Evolutionary conservation across 306 rosid species (phyloP), one percentile per base, ranked within the genome.

Genomic region (Cucurbita moschata): DNA sequence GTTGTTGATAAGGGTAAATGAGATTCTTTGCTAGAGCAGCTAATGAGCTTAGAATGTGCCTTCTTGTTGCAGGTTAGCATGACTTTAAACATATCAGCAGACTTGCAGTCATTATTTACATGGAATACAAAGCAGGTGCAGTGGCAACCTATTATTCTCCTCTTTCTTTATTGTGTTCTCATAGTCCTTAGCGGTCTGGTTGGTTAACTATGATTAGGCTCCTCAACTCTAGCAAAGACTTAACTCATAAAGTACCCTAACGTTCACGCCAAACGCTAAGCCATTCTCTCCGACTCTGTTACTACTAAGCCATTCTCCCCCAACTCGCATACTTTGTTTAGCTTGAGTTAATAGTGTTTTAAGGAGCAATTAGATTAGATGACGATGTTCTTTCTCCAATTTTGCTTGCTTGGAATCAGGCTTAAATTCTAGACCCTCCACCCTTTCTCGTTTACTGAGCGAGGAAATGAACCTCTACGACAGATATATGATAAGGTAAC

Each of bases 71-170:
- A 94, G 99, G 88, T 89, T 79, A 88, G 97, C 87, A 71, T 91
- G 88, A 86, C 90, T 52, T 72, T 94, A 79, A 94, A 87, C 77
- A 88, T 94, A 79, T 83, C 99, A 49, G 99, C 96, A 44, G 96
- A 91, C 81, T 86, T 94, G 64, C 94, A 89, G 81, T 87, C 98
- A 74, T 86, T 94, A 72, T 94, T 94, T 86, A 94, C 97, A 5
- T 94, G 98, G 98, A 94, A 94, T 78, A 94, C 99, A 10, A 94
- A 94, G 81, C 97, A 94, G 97, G 99, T 94, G 81, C 40, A 64
- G 51, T 72, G 49, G 75, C 51, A 11, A 72, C 18, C 63, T n/a
- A 53, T 39, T 53, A 7, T 72, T 12, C 39, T 8, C 16, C 49
- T 69, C 55, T 21, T 5, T 74, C 3, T 49, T 51, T 75, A 35